Conservation (phyloP, 805 yeast species). For the Ascoidea tarda region DNA sequence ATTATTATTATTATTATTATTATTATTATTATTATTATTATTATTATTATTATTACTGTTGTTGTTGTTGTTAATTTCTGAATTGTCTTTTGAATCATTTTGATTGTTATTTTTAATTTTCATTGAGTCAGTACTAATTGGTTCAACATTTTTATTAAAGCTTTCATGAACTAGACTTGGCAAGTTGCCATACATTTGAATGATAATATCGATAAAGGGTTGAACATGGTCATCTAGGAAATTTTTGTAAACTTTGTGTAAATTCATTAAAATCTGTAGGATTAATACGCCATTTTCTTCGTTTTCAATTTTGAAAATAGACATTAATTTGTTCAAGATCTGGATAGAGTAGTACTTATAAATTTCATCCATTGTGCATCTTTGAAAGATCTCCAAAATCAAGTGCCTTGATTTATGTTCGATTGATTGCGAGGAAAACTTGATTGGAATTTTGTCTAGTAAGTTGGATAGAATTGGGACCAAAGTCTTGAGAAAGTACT, state of each 20-base stretch:
- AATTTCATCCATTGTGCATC: conserved; percentile 72
- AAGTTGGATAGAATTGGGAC: conserved; percentile 57
- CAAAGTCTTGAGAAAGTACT: conserved; percentile 51
- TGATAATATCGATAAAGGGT: conserved; percentile 64
- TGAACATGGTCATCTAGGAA: conserved; percentile 56
- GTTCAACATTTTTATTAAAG: conserved; percentile 27
- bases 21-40: not conserved
- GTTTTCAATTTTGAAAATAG: conserved; percentile 59
- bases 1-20: not conserved
- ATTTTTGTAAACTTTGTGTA: conserved; percentile 74
- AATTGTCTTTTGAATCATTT: conserved; percentile 2
- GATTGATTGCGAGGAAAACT: conserved; percentile 46
- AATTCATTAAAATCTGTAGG: conserved; percentile 72
- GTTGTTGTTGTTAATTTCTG: conserved; percentile 2
- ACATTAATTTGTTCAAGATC: conserved; percentile 44
- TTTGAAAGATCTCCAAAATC: conserved; percentile 63
- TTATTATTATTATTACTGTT: not conserved
- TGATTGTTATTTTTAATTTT: conserved; percentile 1
- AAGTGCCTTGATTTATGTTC: conserved; percentile 72
- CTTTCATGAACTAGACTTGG: conserved; percentile 59
- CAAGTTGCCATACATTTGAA: conserved; percentile 66
- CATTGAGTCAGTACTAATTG: not conserved
- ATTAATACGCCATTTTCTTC: conserved; percentile 92
- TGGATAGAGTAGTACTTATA: conserved; percentile 55
- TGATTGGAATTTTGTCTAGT: conserved; percentile 57